These are phyloP conservation scores for Hygrophorus russula DNA, from an alignment of 768 basidiomycete genomes.

Conservation along the genomic window DNA sequence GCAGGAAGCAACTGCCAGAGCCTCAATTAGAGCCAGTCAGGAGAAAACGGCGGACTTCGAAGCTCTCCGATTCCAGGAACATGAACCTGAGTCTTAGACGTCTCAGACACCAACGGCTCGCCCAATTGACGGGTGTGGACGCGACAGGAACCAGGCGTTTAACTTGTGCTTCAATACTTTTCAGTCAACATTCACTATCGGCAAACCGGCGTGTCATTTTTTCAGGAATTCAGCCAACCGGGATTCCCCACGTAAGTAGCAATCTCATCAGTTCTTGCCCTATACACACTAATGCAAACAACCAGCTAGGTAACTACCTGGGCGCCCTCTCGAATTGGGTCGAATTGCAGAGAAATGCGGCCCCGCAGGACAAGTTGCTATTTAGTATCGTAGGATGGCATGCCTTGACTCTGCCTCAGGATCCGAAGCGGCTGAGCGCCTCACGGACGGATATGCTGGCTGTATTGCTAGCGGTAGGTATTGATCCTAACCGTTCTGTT, in stretches of 20 bases:
- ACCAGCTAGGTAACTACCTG: constrained; percentile 85
- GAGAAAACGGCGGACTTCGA: neutral
- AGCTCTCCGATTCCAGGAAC: too few relatives aligned
- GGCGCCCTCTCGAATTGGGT: constrained; percentile 91
- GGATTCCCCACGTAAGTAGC: constrained; percentile 68
- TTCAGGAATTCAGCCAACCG: constrained; percentile 91
- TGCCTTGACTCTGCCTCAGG: constrained; percentile 85
- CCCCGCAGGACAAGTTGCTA: constrained; percentile 50
- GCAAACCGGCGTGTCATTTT: constrained; percentile 43
- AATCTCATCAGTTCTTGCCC: neutral
- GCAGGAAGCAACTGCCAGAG: too few relatives aligned
- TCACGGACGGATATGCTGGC: constrained; percentile 75
- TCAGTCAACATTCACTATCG: neutral
- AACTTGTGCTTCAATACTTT: neutral
- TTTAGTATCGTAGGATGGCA: constrained; percentile 93
- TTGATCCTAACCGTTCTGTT: constrained; percentile 64
- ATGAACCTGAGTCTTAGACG: too few relatives aligned
- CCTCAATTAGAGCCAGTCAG: too few relatives aligned
- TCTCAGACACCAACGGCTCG: too few relatives aligned
- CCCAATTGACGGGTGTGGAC: too few relatives aligned
- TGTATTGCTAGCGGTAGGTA: constrained; percentile 71
- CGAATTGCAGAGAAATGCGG: constrained; percentile 52
- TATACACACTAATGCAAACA: constrained; percentile 4
- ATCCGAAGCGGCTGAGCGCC: constrained; percentile 47
- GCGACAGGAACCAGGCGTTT: neutral